These are phyloP conservation scores for Neurospora sp. DNA, from an alignment of 495 filamentous ascomycete species.

Conservation along the genomic window DNA sequence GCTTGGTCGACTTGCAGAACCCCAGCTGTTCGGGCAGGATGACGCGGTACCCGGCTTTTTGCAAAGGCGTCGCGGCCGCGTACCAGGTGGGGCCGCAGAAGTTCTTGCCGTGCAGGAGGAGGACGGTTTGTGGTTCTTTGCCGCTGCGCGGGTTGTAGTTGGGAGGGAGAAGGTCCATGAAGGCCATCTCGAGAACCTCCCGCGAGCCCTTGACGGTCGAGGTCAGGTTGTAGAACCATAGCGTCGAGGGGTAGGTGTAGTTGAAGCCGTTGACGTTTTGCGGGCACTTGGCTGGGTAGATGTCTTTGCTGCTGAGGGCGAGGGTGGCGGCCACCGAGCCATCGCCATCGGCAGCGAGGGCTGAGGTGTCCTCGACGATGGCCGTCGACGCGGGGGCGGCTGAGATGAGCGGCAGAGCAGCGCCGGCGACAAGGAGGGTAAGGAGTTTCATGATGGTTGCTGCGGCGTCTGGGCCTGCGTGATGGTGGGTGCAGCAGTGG, in stretches of 20 bases:
- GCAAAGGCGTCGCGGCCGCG: constrained; percentile 22
- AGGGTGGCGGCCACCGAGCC: constrained; percentile 6
- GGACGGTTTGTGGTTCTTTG: constrained; percentile 17
- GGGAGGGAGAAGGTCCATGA: constrained; percentile 32
- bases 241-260: constrained; percentile 33
- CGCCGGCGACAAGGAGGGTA: background rate
- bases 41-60: constrained; percentile 29
- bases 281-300: constrained; percentile 9
- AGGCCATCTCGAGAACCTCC: constrained; percentile 30
- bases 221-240: constrained; percentile 28
- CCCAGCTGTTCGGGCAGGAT: constrained; percentile 38
- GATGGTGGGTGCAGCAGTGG: background rate
- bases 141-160: constrained; percentile 3
- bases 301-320: constrained; percentile 12
- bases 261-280: constrained; percentile 30
- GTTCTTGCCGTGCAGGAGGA: constrained; percentile 38
- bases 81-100: constrained; percentile 37
- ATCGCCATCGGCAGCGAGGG: background rate
- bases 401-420: background rate
- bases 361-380: background rate
- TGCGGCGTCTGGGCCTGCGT: background rate
- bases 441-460: background rate
- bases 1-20: constrained; percentile 41
- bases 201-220: constrained; percentile 20
- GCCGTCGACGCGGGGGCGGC: background rate